phyloP scores from a whole-genome alignment of 495 filamentous ascomycete genomes.

The Elasticomyces elasticus region DNA sequence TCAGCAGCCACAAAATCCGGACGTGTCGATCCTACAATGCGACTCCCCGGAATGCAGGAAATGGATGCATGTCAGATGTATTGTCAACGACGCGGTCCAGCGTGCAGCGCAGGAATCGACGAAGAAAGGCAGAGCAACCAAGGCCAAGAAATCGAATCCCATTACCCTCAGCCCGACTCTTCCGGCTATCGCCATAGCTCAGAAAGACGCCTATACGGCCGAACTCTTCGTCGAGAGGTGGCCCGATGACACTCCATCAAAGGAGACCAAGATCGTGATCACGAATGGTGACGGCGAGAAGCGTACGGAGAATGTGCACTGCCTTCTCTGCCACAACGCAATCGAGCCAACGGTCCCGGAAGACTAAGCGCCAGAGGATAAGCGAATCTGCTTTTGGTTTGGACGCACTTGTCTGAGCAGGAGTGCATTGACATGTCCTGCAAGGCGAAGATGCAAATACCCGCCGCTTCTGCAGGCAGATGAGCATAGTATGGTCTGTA shows the following conservation, averaged over 20 bases:
- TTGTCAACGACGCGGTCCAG: constrained; percentile 17
- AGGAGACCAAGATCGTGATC: constrained; percentile 11
- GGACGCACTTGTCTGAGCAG: too few relatives aligned
- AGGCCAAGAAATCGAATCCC: constrained; percentile 3
- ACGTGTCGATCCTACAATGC: constrained; percentile 23
- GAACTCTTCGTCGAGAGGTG: constrained; percentile 10
- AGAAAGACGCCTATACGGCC: not conserved
- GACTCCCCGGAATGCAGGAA: constrained; percentile 14
- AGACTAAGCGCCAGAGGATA: not conserved
- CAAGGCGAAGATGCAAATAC: too few relatives aligned
- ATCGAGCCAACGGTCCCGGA: not conserved
- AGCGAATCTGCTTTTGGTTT: too few relatives aligned
- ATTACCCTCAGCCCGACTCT: not conserved
- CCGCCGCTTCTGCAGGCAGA: too few relatives aligned
- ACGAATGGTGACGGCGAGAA: constrained; percentile 7
- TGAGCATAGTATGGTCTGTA: too few relatives aligned
- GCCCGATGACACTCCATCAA: not conserved
- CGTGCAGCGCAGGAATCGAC: constrained; percentile 2
- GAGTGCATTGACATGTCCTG: too few relatives aligned
- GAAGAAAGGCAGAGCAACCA: constrained; percentile 1
- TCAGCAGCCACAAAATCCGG: constrained; percentile 19
- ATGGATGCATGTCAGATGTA: constrained; percentile 24
- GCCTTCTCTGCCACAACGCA: constrained; percentile 10
- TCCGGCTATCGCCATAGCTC: not conserved
- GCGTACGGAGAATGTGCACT: not conserved